Percentiles rank a stretch among this genome's conserved stretches.
These are phyloP conservation scores for Physocladia obscura DNA, from an alignment of 192 early-diverging fungal genomes.

Conservation along the genomic window DNA sequence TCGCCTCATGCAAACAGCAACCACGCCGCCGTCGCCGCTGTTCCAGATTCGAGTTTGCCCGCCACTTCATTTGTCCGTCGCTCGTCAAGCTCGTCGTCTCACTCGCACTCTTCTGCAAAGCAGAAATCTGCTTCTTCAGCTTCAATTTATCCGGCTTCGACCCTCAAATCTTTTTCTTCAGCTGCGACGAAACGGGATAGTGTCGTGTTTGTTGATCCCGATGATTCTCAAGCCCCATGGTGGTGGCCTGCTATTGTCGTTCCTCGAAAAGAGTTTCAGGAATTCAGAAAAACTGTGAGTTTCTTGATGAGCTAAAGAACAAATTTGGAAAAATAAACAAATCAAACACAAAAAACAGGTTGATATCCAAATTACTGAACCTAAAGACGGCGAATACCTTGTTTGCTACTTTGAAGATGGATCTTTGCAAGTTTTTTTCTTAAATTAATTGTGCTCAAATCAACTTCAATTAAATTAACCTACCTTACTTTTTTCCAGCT, in stretches of 20 bases:
- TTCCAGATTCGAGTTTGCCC: no score
- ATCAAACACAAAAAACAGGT: neutral
- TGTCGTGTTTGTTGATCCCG: conserved; percentile 69
- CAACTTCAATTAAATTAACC: no score
- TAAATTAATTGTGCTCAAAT: no score
- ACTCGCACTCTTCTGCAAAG: no score
- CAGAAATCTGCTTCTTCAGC: no score
- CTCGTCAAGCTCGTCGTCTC: no score
- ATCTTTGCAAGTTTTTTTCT: conserved; percentile 46
- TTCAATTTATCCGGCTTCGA: no score
- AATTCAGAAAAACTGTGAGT: conserved; percentile 46
- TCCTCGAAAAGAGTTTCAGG: conserved; percentile 46
- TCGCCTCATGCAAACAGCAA: no score
- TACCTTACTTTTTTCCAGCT: no score
- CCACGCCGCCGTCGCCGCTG: no score
- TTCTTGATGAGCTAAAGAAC: neutral
- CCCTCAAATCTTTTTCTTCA: no score
- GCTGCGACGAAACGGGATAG: neutral
- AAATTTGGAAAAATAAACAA: neutral
- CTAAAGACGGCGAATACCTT: conserved; percentile 52
- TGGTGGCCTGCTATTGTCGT: conserved; percentile 73
- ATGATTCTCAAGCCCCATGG: conserved; percentile 53
- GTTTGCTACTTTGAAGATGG: conserved; percentile 68
- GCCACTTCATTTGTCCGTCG: no score
- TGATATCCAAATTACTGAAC: conserved; percentile 41